These are phyloP conservation scores for Biscutella laevigata DNA, from an alignment of 441 rosid genomes.

Conservation along the genomic window DNA sequence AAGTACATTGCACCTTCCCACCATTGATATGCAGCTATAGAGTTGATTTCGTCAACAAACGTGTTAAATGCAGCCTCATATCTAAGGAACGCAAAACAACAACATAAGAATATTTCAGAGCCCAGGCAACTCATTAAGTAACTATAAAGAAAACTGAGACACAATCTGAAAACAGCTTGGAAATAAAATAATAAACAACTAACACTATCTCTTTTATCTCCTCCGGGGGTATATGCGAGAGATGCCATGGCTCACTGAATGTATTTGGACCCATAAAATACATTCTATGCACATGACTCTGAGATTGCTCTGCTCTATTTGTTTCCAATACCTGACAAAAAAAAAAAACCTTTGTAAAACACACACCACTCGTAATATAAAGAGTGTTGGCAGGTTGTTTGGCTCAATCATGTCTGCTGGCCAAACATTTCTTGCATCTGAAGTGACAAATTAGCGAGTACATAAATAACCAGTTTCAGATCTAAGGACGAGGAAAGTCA, in stretches of 20 bases:
- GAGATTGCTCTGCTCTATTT: constrained; percentile 95
- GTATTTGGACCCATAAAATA: constrained; percentile 97
- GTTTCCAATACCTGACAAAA: constrained; percentile 82
- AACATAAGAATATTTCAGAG: constrained; percentile 22
- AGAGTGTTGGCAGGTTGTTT: constrained; percentile 1
- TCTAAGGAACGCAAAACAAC: constrained; percentile 38
- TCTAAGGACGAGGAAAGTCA: constrained; percentile 7
- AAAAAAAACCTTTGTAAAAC: too few relatives aligned
- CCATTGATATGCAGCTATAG: constrained; percentile 94
- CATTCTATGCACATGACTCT: constrained; percentile 93
- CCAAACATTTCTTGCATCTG: constrained; percentile 7
- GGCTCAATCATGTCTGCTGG: not conserved
- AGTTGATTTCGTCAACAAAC: constrained; percentile 95
- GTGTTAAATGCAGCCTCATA: constrained; percentile 91
- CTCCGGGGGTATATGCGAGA: constrained; percentile 91
- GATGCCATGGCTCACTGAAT: constrained; percentile 96
- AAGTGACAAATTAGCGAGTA: constrained; percentile 13
- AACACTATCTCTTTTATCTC: constrained; percentile 96
- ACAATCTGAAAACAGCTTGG: constrained; percentile 3
- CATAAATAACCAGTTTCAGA: constrained; percentile 9
- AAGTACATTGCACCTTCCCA: constrained; percentile 96
- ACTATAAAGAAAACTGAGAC: constrained; percentile 10
- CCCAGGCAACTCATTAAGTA: constrained; percentile 5
- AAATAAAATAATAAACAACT: constrained; percentile 27
- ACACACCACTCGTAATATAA: not conserved